These are phyloP conservation scores for Sporisorium scitamineum DNA, from an alignment of 1,284 basidiomycete species.

Conservation along the genomic window DNA sequence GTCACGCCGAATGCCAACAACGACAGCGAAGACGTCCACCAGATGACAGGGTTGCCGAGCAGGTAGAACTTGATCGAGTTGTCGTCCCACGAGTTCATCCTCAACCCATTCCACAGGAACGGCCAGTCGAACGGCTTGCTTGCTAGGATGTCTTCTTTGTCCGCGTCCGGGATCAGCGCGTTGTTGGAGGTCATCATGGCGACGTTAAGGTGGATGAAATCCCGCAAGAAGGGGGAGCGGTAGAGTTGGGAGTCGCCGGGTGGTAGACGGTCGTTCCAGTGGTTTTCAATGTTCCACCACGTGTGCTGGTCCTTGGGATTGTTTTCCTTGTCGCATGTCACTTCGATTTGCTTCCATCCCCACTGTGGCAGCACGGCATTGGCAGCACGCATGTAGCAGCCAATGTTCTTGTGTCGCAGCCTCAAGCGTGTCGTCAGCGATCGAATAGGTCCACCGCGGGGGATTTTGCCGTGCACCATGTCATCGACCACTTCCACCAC, in stretches of 20 bases:
- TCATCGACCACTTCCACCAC: slow-evolving; percentile 94
- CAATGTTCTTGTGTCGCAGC: slow-evolving; percentile 79
- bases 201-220: slow-evolving; percentile 98
- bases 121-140: slow-evolving; percentile 95
- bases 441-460: slow-evolving; percentile 79
- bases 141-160: slow-evolving; percentile 97
- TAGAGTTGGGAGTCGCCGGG: slow-evolving; percentile 84
- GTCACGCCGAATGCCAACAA: slow-evolving; percentile 75
- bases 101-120: slow-evolving; percentile 81
- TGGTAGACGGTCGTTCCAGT: slow-evolving; percentile 93
- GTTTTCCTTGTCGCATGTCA: slow-evolving; percentile 90
- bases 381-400: slow-evolving; percentile 83
- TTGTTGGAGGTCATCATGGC: slow-evolving; percentile 99
- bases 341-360: slow-evolving; percentile 99
- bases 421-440: slow-evolving; percentile 89
- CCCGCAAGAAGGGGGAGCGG: slow-evolving; percentile 90
- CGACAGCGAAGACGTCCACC: slow-evolving; percentile 84
- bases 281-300: slow-evolving; percentile 97
- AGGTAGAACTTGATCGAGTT: slow-evolving; percentile 90
- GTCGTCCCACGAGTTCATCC: slow-evolving; percentile 98
- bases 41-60: slow-evolving; percentile 89
- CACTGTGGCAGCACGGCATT: slow-evolving; percentile 92
- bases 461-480: slow-evolving; percentile 71
- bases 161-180: slow-evolving; percentile 93
- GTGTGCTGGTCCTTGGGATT: slow-evolving; percentile 85